Evolutionary conservation across 495 filamentous ascomycete species (phyloP).

Genomic region (Pyrenula massariospora): DNA sequence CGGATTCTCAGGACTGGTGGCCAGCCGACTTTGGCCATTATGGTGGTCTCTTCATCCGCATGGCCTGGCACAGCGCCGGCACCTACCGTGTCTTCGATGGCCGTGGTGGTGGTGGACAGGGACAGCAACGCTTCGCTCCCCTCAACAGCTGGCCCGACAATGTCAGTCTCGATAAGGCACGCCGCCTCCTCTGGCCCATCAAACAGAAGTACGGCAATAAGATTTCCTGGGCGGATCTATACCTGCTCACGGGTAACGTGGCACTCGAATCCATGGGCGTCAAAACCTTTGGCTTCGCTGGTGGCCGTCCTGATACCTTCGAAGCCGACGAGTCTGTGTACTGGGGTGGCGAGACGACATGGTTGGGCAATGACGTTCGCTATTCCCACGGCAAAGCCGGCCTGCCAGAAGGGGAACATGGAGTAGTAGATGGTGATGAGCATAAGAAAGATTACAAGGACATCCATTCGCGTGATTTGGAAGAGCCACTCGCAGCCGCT

Average conservation of each 20-base stretch:
- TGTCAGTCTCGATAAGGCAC: slow-evolving; percentile 63
- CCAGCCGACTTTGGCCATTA: slow-evolving; percentile 70
- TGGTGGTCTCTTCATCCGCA: slow-evolving; percentile 62
- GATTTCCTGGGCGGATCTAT: slow-evolving; percentile 64
- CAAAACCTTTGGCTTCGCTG: slow-evolving; percentile 61
- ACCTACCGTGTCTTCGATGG: slow-evolving; percentile 64
- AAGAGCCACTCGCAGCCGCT: slow-evolving; percentile 49
- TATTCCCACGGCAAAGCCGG: slow-evolving; percentile 40
- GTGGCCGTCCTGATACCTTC: slow-evolving; percentile 56
- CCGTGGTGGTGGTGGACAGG: slow-evolving; percentile 57
- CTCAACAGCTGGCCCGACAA: slow-evolving; percentile 77
- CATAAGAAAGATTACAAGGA: slow-evolving; percentile 31
- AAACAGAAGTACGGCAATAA: slow-evolving; percentile 74
- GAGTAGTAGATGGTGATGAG: slow-evolving; percentile 34
- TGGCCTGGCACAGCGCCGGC: slow-evolving; percentile 68
- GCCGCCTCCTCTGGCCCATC: slow-evolving; percentile 65
- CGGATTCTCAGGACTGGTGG: slow-evolving; percentile 66
- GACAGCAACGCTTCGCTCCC: slow-evolving; percentile 63
- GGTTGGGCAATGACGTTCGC: slow-evolving; percentile 58
- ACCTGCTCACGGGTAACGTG: slow-evolving; percentile 60
- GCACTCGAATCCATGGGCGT: slow-evolving; percentile 66
- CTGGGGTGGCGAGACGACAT: slow-evolving; percentile 62
- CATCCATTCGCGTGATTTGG: slow-evolving; percentile 48
- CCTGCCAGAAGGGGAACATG: slow-evolving; percentile 21
- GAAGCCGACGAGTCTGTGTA: slow-evolving; percentile 62